These are phyloP conservation scores for Moesziomyces sp. DNA, from an alignment of 1,284 basidiomycete species.

Conservation along the genomic window DNA sequence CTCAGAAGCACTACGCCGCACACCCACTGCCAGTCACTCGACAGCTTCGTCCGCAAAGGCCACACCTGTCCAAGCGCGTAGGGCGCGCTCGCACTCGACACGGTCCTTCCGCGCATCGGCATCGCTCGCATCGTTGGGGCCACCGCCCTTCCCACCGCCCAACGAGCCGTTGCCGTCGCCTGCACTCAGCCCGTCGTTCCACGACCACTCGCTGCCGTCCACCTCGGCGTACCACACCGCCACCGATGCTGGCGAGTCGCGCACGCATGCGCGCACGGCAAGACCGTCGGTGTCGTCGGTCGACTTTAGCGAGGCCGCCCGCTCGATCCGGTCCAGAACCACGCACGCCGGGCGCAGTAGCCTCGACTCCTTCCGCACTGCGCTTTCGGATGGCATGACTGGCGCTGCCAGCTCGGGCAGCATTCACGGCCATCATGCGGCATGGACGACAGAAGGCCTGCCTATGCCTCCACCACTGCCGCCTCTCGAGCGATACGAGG, in stretches of 20 bases:
- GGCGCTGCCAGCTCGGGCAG: slow-evolving; percentile 19
- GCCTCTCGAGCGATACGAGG: slow-evolving; percentile 34
- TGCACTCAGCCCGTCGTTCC: slow-evolving; percentile 31
- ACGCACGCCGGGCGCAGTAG: slow-evolving; percentile 29
- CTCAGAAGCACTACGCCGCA: slow-evolving; percentile 26
- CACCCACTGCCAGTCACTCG: slow-evolving; percentile 21
- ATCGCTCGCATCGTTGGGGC: slow-evolving; percentile 29
- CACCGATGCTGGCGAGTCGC: slow-evolving; percentile 17
- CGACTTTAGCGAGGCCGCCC: slow-evolving; percentile 24
- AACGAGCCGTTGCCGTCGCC: slow-evolving; percentile 42
- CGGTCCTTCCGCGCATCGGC: slow-evolving; percentile 33
- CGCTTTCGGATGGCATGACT: slow-evolving; percentile 31
- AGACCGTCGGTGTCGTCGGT: slow-evolving; percentile 33
- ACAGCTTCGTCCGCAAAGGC: slow-evolving; percentile 7
- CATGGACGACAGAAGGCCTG: slow-evolving; percentile 10
- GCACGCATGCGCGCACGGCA: slow-evolving; percentile 8
- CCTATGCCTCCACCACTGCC: slow-evolving; percentile 26
- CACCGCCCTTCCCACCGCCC: slow-evolving; percentile 47
- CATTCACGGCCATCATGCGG: slow-evolving; percentile 6
- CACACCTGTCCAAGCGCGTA: slow-evolving; percentile 22
- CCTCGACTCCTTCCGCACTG: slow-evolving; percentile 39
- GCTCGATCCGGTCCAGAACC: slow-evolving; percentile 21
- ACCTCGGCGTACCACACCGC: slow-evolving; percentile 22
- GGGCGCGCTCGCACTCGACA: slow-evolving; percentile 28
- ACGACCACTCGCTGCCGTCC: slow-evolving; percentile 23